These are phyloP conservation scores for Ceratobasidium sp. DNA, from an alignment of 1,284 basidiomycete genomes.

Conservation along the genomic window DNA sequence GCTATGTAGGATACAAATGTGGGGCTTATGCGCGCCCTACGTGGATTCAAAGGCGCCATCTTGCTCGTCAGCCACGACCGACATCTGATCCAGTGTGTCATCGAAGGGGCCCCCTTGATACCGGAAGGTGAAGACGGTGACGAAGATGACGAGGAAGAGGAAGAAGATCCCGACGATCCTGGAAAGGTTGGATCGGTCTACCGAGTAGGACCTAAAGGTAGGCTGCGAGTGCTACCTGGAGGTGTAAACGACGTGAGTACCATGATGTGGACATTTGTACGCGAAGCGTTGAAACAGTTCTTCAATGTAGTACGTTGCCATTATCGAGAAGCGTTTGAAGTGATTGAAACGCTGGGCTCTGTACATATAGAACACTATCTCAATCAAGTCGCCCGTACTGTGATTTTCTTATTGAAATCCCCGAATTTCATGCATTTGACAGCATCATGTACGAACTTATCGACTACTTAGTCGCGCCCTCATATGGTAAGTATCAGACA, in stretches of 20 bases:
- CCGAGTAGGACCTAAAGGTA: conserved; percentile 56
- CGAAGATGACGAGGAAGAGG: conserved; percentile 49
- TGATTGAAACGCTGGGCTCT: no score
- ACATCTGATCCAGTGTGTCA: conserved; percentile 55
- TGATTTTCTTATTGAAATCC: no score
- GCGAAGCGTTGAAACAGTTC: neutral
- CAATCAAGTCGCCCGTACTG: no score
- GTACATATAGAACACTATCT: no score
- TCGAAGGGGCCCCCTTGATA: conserved; percentile 53
- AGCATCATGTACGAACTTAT: no score
- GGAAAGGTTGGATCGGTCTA: conserved; percentile 57
- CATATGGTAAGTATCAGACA: no score
- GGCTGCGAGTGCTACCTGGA: conserved; percentile 56
- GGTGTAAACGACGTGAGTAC: conserved; percentile 56
- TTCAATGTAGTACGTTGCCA: conserved; percentile 18
- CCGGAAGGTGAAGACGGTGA: conserved; percentile 48
- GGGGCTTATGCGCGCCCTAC: conserved; percentile 66
- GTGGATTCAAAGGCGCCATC: conserved; percentile 66
- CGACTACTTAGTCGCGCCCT: no score
- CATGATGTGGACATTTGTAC: neutral
- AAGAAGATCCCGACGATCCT: conserved; percentile 48
- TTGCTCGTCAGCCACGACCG: conserved; percentile 77
- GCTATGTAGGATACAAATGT: conserved; percentile 62
- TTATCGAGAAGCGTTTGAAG: conserved; percentile 25
- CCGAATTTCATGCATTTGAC: no score